Evolutionary conservation across 495 filamentous ascomycete genomes (phyloP).

Genomic region (Tetracladium marchalianum): DNA sequence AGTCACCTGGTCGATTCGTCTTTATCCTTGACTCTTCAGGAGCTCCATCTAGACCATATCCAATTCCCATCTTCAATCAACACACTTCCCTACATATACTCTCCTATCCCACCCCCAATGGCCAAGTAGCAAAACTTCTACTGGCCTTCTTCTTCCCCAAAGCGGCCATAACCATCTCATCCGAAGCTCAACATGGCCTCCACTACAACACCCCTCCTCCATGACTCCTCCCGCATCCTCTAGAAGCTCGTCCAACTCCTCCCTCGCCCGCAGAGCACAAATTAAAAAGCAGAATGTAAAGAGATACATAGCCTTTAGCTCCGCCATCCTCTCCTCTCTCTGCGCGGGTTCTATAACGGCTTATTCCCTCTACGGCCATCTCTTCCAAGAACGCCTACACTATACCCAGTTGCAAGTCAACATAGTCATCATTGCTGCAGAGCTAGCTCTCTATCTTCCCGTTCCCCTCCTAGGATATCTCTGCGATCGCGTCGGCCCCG

Average conservation of each 20-base stretch:
- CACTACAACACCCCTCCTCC: constrained; percentile 17
- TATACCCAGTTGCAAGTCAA: constrained; percentile 92
- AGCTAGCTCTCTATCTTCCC: constrained; percentile 78
- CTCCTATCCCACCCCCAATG: too few species aligned
- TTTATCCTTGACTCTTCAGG: too few species aligned
- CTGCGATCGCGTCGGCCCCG: constrained; percentile 78
- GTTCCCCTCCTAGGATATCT: constrained; percentile 83
- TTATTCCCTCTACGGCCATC: constrained; percentile 84
- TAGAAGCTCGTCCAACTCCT: constrained; percentile 6
- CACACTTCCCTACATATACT: too few species aligned
- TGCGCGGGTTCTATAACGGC: constrained; percentile 78
- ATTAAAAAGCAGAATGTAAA: constrained; percentile 6
- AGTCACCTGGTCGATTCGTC: too few species aligned
- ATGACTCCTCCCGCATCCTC: constrained; percentile 2
- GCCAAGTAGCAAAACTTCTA: too few species aligned
- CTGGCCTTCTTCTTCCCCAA: too few species aligned
- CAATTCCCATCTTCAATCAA: too few species aligned
- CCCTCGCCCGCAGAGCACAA: constrained; percentile 4
- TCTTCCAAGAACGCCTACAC: constrained; percentile 71
- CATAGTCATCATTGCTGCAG: constrained; percentile 71
- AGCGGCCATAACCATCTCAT: neutral
- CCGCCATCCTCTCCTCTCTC: constrained; percentile 35
- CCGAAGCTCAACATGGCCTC: constrained; percentile 11
- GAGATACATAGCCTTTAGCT: constrained; percentile 17
- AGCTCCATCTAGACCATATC: too few species aligned